A percentile compares a stretch with the other conserved stretches of the same genome.
phyloP scores from a whole-genome alignment of 495 filamentous ascomycete species.

The Penicillium steckii region DNA sequence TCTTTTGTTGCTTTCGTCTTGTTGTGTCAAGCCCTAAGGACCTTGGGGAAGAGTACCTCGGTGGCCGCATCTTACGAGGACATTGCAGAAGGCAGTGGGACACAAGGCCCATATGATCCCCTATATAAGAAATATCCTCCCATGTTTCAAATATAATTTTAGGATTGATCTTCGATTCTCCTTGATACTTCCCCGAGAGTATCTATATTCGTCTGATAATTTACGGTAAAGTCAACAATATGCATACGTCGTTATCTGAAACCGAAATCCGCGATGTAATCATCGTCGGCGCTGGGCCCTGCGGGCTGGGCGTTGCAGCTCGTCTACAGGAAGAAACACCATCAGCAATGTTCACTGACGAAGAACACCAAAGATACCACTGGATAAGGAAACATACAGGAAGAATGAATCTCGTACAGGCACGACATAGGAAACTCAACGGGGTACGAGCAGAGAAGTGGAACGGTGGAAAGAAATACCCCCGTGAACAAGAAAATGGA shows the following conservation, averaged over 20 bases:
- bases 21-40: slow-evolving; percentile 24
- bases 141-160: background rate
- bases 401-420: slow-evolving; percentile 42
- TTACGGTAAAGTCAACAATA: background rate
- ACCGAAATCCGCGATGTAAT: slow-evolving; percentile 52
- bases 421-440: slow-evolving; percentile 25
- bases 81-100: slow-evolving; percentile 15
- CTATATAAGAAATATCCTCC: slow-evolving; percentile 7
- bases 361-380: slow-evolving; percentile 63
- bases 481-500: slow-evolving; percentile 15
- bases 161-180: background rate
- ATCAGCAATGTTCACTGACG: slow-evolving; percentile 64
- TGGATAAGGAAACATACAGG: slow-evolving; percentile 58
- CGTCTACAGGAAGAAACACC: slow-evolving; percentile 59
- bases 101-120: background rate
- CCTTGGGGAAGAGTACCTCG: slow-evolving; percentile 42
- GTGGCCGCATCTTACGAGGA: slow-evolving; percentile 19
- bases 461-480: slow-evolving; percentile 16
- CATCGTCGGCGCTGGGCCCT: slow-evolving; percentile 63
- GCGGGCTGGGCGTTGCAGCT: slow-evolving; percentile 59
- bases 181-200: background rate
- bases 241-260: background rate
- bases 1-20: background rate
- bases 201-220: background rate
- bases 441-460: slow-evolving; percentile 33